Conservation (phyloP, 371 early-diverging fungal genomes). For the Lichtheimia ornata region DNA sequence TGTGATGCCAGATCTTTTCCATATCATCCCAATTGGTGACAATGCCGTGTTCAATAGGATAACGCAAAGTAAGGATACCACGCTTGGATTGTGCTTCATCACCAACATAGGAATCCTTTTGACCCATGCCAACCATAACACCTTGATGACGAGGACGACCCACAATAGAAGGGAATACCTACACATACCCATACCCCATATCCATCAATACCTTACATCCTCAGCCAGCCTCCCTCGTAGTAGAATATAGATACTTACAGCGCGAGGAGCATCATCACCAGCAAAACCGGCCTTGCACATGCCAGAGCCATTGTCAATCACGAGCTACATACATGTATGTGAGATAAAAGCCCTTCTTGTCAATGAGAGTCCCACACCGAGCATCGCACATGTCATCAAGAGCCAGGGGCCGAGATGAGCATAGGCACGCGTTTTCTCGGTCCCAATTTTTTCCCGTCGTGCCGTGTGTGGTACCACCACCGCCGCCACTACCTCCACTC, state of each 20-base stretch:
- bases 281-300: conserved; percentile 99
- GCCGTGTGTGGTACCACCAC: too few relatives aligned
- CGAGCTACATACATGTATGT: conserved; percentile 26
- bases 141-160: conserved; percentile 99
- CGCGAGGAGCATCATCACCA: conserved; percentile 99
- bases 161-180: conserved; percentile 99
- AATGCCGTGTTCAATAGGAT: conserved; percentile 99
- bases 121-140: conserved; percentile 99
- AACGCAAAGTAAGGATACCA: conserved; percentile 98
- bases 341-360: too few relatives aligned
- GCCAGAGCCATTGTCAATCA: conserved; percentile 99
- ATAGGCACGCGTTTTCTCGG: too few relatives aligned
- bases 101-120: conserved; percentile 99
- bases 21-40: conserved; percentile 99
- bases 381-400: too few relatives aligned
- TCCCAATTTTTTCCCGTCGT: too few relatives aligned
- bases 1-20: conserved; percentile 99
- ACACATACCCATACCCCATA: not conserved
- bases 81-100: conserved; percentile 99
- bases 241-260: conserved; percentile 92
- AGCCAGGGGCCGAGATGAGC: too few relatives aligned
- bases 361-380: too few relatives aligned
- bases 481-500: too few relatives aligned
- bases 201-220: not conserved
- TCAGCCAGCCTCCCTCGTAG: not conserved